Base-by-base conservation (phyloP, 163 green algal species). In the Smithsoniella earleae region DNA sequence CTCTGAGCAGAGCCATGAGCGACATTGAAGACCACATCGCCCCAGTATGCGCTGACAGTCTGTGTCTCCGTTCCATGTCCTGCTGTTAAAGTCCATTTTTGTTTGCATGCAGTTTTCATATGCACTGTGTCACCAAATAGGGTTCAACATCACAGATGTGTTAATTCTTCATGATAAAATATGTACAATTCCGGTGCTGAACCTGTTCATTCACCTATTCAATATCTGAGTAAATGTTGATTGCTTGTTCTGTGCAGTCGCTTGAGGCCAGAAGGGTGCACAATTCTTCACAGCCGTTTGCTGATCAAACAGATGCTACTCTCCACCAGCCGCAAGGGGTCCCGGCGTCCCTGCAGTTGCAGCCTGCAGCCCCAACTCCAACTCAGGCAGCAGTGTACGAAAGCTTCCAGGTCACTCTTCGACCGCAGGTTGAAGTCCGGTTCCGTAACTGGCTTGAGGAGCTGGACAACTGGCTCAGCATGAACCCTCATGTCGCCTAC, bases 11-110 rank as follows among this genome's bases (percentile, higher is more conserved):
- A n/a, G 58, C 58, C 22, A 30, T 69, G 25, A 69, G 43, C 30
- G 58, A 69, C 58, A 69, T 69, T 69, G 58, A 69, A 43, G 58
- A 69, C 8, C 58, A 69, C 58, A 30, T 69, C 30, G 40, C 40
- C 13, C 40, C 40, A 22, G 40, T 49, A 13, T 13, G 40, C 40
- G n/a, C n/a, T n/a, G n/a, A n/a, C n/a, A n/a, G n/a, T n/a, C n/a
- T n/a, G n/a, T n/a, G n/a, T n/a, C n/a, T n/a, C n/a, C n/a, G n/a
- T n/a, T n/a, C n/a, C n/a, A n/a, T n/a, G n/a, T n/a, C n/a, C n/a
- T n/a, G n/a, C n/a, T n/a, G n/a, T n/a, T n/a, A n/a, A n/a, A n/a
- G n/a, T n/a, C n/a, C n/a, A n/a, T n/a, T n/a, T n/a, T n/a, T n/a
- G n/a, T n/a, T n/a, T n/a, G n/a, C n/a, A n/a, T n/a, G n/a, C n/a